Conservation (phyloP, 2,329 filamentous ascomycete genomes). For the Ceratocystis harringtonii region DNA sequence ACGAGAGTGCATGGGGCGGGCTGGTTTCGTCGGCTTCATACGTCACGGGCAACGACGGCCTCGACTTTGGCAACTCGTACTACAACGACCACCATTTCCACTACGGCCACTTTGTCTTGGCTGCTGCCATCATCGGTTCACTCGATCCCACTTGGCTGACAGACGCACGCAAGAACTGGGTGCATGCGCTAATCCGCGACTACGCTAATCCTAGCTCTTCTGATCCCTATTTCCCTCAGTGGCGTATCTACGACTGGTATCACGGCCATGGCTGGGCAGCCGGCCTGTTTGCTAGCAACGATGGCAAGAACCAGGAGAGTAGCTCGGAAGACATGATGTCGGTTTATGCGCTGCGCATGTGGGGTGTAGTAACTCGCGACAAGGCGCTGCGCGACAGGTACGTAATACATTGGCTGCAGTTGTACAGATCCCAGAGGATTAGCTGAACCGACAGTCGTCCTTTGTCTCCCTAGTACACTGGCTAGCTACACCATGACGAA, state of each 20-base stretch:
- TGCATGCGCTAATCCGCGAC: constrained; percentile 75
- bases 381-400: constrained; percentile 60
- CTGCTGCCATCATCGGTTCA: constrained; percentile 67
- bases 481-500: too few relatives aligned
- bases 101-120: constrained; percentile 79
- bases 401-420: constrained; percentile 17
- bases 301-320: constrained; percentile 76
- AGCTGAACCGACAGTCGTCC: not conserved
- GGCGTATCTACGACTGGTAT: constrained; percentile 81
- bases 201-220: constrained; percentile 55
- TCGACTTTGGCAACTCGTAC: constrained; percentile 80
- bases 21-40: constrained; percentile 66
- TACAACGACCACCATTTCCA: constrained; percentile 68
- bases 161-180: constrained; percentile 55
- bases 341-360: constrained; percentile 82
- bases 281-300: constrained; percentile 51
- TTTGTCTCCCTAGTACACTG: not conserved
- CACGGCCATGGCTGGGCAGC: constrained; percentile 91
- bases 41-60: constrained; percentile 47
- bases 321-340: constrained; percentile 83
- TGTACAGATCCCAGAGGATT: not conserved
- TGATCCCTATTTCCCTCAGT: constrained; percentile 68
- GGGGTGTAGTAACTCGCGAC: constrained; percentile 69
- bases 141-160: constrained; percentile 61
- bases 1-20: constrained; percentile 64